phyloP scores from a whole-genome alignment of 768 basidiomycete species.

The Tulasnella sp. region DNA sequence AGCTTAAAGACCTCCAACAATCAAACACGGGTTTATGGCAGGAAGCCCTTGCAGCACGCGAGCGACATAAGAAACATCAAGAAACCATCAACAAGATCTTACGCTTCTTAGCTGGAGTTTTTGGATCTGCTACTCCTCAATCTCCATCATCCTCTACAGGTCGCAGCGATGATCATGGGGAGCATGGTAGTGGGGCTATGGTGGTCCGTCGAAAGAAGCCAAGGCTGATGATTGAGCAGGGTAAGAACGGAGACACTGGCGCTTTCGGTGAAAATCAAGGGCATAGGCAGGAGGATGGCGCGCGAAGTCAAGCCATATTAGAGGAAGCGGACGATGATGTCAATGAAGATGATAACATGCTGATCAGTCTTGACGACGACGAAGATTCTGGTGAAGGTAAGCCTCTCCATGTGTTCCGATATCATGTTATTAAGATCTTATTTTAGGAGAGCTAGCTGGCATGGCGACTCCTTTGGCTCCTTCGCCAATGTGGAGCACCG shows the following conservation, averaged over 20 bases:
- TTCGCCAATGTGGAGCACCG: too few species aligned
- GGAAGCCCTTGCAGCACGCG: constrained; percentile 65
- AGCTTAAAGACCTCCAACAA: constrained; percentile 75
- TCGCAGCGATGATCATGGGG: constrained; percentile 27
- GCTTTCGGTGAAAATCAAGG: constrained; percentile 24
- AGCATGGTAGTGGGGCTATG: constrained; percentile 27
- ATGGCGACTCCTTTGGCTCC: too few species aligned
- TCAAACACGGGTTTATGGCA: constrained; percentile 89
- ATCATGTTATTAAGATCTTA: too few species aligned
- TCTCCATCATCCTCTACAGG: background rate
- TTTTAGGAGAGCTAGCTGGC: too few species aligned
- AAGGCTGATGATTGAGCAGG: constrained; percentile 57
- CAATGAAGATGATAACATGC: constrained; percentile 31
- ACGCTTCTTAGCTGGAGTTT: constrained; percentile 87
- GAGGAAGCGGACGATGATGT: constrained; percentile 25
- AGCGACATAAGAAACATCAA: constrained; percentile 80
- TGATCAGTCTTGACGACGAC: background rate
- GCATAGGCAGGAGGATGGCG: background rate
- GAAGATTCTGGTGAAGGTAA: too few species aligned
- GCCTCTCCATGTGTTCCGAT: too few species aligned
- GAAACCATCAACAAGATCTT: constrained; percentile 94
- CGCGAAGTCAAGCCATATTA: constrained; percentile 4
- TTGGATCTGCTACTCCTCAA: constrained; percentile 31
- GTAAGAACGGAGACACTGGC: constrained; percentile 22
- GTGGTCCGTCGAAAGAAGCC: constrained; percentile 40